These are phyloP conservation scores for Chaetomiaceae sp. DNA, from an alignment of 2,329 filamentous ascomycete genomes.

Conservation along the genomic window DNA sequence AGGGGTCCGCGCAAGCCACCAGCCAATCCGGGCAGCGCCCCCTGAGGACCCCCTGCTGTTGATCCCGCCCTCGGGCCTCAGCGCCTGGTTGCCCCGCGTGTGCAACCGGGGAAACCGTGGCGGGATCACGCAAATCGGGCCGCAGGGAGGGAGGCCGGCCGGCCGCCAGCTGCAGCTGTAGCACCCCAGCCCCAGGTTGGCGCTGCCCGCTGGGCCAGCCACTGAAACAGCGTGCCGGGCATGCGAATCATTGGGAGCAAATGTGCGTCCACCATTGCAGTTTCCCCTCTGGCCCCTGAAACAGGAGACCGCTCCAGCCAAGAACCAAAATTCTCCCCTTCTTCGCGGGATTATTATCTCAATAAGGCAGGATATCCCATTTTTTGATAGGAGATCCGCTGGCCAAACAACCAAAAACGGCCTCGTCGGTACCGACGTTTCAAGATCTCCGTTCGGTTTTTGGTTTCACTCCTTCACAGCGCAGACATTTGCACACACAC, in stretches of 20 bases:
- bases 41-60: neutral
- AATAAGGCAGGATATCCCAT: neutral
- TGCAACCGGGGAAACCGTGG: neutral
- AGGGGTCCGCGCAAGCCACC: neutral
- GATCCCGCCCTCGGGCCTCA: constrained; percentile 5
- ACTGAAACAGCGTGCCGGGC: neutral
- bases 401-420: neutral
- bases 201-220: no score
- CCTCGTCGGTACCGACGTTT: constrained; percentile 9
- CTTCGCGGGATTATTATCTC: neutral
- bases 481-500: no score
- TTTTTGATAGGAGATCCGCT: no score
- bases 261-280: neutral
- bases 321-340: neutral
- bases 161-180: neutral
- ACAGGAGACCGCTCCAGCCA: constrained; percentile 17
- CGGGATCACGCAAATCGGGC: constrained; percentile 8
- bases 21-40: neutral
- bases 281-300: constrained; percentile 13
- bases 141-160: neutral
- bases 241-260: constrained; percentile 6
- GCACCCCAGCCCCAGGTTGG: neutral
- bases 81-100: neutral
- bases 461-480: neutral
- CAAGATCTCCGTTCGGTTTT: constrained; percentile 3